phyloP scores from a whole-genome alignment of 108 stramenopile genomes.

The Thalassiosira profunda region DNA sequence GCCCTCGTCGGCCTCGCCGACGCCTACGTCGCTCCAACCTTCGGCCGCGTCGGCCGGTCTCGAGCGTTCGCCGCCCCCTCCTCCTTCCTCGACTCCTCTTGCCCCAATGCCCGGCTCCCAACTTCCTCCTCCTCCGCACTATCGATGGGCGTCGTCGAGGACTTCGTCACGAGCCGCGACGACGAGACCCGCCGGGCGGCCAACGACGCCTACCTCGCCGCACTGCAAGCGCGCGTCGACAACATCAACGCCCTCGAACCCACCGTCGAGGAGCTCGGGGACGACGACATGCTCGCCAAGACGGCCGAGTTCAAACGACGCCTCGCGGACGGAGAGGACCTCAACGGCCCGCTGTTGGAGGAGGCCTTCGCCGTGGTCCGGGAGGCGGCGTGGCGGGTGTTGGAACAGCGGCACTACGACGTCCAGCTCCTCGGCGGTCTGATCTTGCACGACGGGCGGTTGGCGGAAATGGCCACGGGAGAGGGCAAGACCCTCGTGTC shows the following conservation, averaged over 20 bases:
- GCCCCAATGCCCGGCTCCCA: no score
- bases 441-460: conserved; percentile 89
- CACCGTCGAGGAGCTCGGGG: conserved; percentile 80
- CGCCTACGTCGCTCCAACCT: no score
- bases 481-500: conserved; percentile 97
- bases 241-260: conserved; percentile 88
- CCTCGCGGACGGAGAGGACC: conserved; percentile 72
- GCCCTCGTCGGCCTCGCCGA: no score
- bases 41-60: no score
- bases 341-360: conserved; percentile 76
- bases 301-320: conserved; percentile 79
- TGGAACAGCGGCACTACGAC: conserved; percentile 95
- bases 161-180: conserved; percentile 72
- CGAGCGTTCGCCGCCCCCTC: neutral
- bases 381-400: conserved; percentile 97
- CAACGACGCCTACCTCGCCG: conserved; percentile 71
- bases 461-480: conserved; percentile 98
- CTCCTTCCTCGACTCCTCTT: neutral
- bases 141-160: conserved; percentile 85
- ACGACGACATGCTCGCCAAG: conserved; percentile 90
- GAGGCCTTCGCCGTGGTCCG: conserved; percentile 97
- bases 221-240: conserved; percentile 73
- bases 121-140: conserved; percentile 21
- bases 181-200: conserved; percentile 48
- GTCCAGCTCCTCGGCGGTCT: conserved; percentile 95